A percentile compares a stretch with the other conserved stretches of the same genome.
These are phyloP conservation scores for Cryptococcus sp. DNA, from an alignment of 1,284 basidiomycete species.

Conservation along the genomic window DNA sequence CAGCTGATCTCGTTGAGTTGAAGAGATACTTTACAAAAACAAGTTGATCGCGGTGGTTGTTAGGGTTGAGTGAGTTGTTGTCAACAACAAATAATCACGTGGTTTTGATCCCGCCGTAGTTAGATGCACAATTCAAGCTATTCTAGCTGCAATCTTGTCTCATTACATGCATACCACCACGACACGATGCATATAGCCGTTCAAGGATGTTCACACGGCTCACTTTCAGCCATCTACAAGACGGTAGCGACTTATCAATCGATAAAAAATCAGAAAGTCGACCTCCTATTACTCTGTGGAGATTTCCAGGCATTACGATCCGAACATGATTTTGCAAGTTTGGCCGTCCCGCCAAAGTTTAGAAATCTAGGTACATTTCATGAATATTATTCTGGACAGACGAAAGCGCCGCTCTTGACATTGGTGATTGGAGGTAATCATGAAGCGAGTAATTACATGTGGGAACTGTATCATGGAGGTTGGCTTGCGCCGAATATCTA, in stretches of 20 bases:
- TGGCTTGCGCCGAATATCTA: constrained; percentile 98
- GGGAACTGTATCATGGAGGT: constrained; percentile 94
- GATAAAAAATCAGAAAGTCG: constrained; percentile 63
- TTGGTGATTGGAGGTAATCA: constrained; percentile 97
- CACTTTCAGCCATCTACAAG: constrained; percentile 79
- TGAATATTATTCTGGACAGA: constrained; percentile 84
- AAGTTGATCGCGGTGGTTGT: neutral
- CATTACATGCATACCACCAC: neutral
- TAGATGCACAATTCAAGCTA: no score
- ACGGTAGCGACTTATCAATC: constrained; percentile 64
- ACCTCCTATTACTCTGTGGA: constrained; percentile 78
- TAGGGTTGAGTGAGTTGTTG: neutral
- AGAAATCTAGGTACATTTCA: constrained; percentile 76
- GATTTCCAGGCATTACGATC: constrained; percentile 96
- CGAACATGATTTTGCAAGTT: constrained; percentile 74
- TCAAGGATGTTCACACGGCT: constrained; percentile 93
- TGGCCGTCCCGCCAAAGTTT: constrained; percentile 90
- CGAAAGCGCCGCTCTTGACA: constrained; percentile 77
- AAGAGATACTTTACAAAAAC: neutral
- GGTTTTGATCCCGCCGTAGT: no score
- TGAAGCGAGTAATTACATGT: constrained; percentile 94
- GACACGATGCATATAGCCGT: constrained; percentile 64
- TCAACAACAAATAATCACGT: neutral
- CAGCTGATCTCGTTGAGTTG: no score
- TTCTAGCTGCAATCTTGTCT: neutral